Evolutionary conservation across 2,329 filamentous ascomycete genomes (phyloP).

Genomic region (Endothia cerciana): DNA sequence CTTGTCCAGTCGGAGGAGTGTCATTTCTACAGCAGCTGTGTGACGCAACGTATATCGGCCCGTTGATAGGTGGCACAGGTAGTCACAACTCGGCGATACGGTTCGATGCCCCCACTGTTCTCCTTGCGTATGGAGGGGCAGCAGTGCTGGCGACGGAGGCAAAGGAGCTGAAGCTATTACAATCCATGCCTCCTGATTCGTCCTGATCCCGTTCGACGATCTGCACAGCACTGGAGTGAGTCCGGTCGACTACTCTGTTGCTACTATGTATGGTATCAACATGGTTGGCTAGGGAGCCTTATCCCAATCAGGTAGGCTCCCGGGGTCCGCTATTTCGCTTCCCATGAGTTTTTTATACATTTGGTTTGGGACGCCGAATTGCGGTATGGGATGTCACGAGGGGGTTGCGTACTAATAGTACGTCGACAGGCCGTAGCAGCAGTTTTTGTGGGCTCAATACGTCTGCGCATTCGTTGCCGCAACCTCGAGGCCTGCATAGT

Average conservation of each 20-base stretch:
- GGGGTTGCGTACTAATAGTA: not conserved
- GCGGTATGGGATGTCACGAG: not conserved
- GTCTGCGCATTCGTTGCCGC: not conserved
- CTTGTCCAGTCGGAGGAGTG: not conserved
- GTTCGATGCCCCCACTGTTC: not conserved
- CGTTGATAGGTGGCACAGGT: not conserved
- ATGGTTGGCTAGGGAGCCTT: not conserved
- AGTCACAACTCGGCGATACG: not conserved
- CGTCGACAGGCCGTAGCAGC: not conserved
- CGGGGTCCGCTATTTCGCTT: not conserved
- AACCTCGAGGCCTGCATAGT: not conserved
- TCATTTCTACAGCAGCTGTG: not conserved
- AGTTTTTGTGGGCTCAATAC: not conserved
- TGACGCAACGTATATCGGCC: not conserved
- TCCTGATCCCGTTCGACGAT: not conserved
- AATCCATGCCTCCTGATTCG: conserved; percentile 1
- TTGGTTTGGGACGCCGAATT: not conserved
- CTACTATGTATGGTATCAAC: no score
- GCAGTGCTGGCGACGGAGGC: not conserved
- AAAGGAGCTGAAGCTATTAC: not conserved
- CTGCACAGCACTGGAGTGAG: not conserved
- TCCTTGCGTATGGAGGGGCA: not conserved
- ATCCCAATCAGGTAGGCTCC: not conserved
- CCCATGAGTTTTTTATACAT: not conserved
- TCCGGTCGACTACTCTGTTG: no score